Percentiles rank a stretch among this genome's conserved stretches.
These are phyloP conservation scores for Xylaria sp. DNA, from an alignment of 2,329 filamentous ascomycete species.

Conservation along the genomic window DNA sequence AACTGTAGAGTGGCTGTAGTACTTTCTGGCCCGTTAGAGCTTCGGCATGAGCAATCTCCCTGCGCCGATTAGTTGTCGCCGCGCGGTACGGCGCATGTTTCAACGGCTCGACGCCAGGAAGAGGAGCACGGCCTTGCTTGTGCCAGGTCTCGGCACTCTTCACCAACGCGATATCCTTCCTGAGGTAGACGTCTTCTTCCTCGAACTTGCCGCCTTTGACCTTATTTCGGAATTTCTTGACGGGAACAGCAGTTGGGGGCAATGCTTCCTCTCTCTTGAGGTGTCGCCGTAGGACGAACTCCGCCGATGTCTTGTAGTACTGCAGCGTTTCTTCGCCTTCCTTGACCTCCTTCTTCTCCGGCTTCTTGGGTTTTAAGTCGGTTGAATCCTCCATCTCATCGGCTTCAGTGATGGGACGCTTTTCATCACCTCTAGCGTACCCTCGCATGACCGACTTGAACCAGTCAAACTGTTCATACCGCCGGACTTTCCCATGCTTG, in stretches of 20 bases:
- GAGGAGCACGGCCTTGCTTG: conserved; percentile 81
- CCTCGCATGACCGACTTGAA: conserved; percentile 74
- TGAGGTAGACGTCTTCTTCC: conserved; percentile 73
- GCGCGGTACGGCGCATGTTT: conserved; percentile 88
- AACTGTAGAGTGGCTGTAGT: conserved; percentile 77
- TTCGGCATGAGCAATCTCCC: conserved; percentile 83
- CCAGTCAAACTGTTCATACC: conserved; percentile 80
- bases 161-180: conserved; percentile 75
- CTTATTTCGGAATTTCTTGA: conserved; percentile 68
- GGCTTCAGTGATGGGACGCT: conserved; percentile 56
- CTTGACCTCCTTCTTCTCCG: conserved; percentile 66
- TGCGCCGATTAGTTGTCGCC: conserved; percentile 78
- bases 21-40: conserved; percentile 75
- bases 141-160: conserved; percentile 97
- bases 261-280: conserved; percentile 89
- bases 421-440: conserved; percentile 52
- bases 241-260: conserved; percentile 58
- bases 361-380: conserved; percentile 67
- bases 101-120: conserved; percentile 64
- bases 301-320: conserved; percentile 78
- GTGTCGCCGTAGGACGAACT: conserved; percentile 81
- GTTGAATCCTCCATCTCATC: conserved; percentile 76
- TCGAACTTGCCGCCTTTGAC: conserved; percentile 68
- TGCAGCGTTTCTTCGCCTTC: conserved; percentile 78
- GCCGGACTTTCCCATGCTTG: conserved; percentile 68